phyloP scores from a whole-genome alignment of 2,329 filamentous ascomycete genomes.

The Lecanoromycetidae sp. region DNA sequence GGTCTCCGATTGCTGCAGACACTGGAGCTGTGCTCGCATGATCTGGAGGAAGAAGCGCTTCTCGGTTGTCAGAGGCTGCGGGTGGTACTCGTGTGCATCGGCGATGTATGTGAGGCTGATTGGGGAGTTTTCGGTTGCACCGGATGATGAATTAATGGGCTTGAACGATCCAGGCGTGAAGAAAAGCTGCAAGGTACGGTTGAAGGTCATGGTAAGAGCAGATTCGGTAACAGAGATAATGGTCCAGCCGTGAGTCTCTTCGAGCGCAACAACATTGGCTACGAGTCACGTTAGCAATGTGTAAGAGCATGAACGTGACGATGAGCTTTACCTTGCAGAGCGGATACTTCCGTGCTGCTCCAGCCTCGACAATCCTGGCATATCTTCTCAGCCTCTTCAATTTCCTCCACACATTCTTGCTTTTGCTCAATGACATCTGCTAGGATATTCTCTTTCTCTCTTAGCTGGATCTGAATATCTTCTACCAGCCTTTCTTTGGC shows the following conservation, averaged over 20 bases:
- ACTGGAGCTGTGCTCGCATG: slow-evolving; percentile 56
- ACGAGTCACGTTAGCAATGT: slow-evolving; percentile 7
- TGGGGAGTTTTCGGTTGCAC: slow-evolving; percentile 10
- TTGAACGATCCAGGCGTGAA: slow-evolving; percentile 55
- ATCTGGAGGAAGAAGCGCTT: slow-evolving; percentile 65
- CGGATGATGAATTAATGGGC: slow-evolving; percentile 18
- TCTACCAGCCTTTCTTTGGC: slow-evolving; percentile 56
- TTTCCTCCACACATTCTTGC: slow-evolving; percentile 57
- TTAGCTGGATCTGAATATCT: slow-evolving; percentile 53
- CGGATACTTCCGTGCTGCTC: slow-evolving; percentile 67
- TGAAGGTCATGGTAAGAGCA: slow-evolving; percentile 61
- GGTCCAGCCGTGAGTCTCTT: slow-evolving; percentile 57
- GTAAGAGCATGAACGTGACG: neutral
- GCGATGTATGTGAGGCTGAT: slow-evolving; percentile 63
- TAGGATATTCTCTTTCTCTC: slow-evolving; percentile 54
- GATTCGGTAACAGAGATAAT: slow-evolving; percentile 53
- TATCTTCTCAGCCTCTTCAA: slow-evolving; percentile 68
- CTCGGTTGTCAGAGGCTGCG: slow-evolving; percentile 48
- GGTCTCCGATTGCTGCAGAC: slow-evolving; percentile 46
- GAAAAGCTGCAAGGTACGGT: slow-evolving; percentile 58
- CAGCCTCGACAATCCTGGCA: slow-evolving; percentile 83
- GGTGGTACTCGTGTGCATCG: slow-evolving; percentile 41
- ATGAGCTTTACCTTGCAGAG: slow-evolving; percentile 54
- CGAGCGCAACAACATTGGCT: slow-evolving; percentile 55
- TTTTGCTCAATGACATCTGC: slow-evolving; percentile 55